Evolutionary conservation across 176 grass and related monocot genomes (phyloP).

Genomic region (Stipa capillata): DNA sequence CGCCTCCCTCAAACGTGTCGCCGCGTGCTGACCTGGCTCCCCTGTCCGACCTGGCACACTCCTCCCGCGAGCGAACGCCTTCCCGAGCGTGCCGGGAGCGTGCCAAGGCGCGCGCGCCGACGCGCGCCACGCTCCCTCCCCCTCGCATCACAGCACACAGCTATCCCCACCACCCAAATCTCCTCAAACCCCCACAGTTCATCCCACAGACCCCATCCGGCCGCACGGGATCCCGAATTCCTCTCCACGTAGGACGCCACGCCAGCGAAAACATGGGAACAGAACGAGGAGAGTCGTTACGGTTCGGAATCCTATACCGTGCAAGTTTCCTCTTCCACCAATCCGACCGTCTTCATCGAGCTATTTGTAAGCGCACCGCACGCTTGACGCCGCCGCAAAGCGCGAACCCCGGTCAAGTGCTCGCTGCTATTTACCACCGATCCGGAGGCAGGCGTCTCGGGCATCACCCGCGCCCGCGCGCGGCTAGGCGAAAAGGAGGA

Average conservation of each 20-base stretch:
- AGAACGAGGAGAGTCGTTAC: not conserved
- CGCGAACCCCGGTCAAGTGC: not conserved
- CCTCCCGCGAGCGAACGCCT: too few relatives aligned
- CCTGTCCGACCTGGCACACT: slow-evolving; percentile 5
- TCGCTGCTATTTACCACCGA: not conserved
- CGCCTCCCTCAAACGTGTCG: slow-evolving; percentile 7
- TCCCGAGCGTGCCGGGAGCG: too few relatives aligned
- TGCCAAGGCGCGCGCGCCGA: slow-evolving; percentile 17
- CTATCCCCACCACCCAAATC: fast-evolving
- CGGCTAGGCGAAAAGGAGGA: too few relatives aligned
- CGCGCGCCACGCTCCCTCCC: not conserved
- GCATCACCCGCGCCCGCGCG: too few relatives aligned
- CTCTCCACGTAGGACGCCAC: slow-evolving; percentile 27
- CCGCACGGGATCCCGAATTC: not conserved
- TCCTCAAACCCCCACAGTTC: too few relatives aligned
- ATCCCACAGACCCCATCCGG: fast-evolving
- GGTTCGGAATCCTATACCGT: slow-evolving; percentile 30
- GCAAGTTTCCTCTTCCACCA: not conserved
- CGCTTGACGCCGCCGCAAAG: slow-evolving; percentile 24
- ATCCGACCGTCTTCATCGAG: too few relatives aligned
- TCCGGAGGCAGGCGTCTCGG: too few relatives aligned
- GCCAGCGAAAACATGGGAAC: not conserved
- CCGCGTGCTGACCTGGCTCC: not conserved
- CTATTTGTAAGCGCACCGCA: slow-evolving; percentile 44
- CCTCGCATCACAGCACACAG: not conserved